Evolutionary conservation across 768 basidiomycete species (phyloP), one percentile per base, ranked within the genome.

Genomic region (Pleurotus eryngii): DNA sequence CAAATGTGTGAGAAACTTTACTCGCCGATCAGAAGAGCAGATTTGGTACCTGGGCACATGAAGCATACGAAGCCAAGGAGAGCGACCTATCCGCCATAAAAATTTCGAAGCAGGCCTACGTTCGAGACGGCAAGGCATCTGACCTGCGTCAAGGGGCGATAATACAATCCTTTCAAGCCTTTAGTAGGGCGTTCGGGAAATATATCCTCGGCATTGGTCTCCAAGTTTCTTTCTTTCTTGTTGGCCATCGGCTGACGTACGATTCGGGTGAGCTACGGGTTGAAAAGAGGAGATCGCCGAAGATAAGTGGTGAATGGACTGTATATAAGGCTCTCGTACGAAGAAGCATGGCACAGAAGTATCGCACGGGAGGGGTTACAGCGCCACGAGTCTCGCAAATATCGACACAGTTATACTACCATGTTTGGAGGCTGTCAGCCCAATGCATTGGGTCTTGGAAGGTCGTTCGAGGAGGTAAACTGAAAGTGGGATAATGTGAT

Each of bases 21-120:
- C 20, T 20, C 2, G 20, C 20, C 20, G 2, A 20, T 20, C 20
- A 15, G 30, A 20, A 53, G 59, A 49, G 57, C 4, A 9, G 17
- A 15, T n/a, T 78, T 79, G 67, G 75, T 71, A 70, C 77, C 79
- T 60, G 77, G 77, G 63, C 79, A 75, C 82, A 84, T 81, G 66
- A 84, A 83, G 58, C 86, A 87, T 49, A 90, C 83, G 46, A 90
- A 76, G 46, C 87, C 89, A 17, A 90, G 74, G 67, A 91, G 71
- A 49, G 68, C 69, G 54, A 87, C 72, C 74, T 75, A 18, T 20
- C 5, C 0, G 18, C 8, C 11, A 9, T 17, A 15, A 20, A 20
- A 20, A 20, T 20, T 20, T 20, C 24, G 15, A 55, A 17, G 12
- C 8, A 30, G 7, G 38, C 8, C 27, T 30, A 30, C 6, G 27